Base-by-base conservation (phyloP, 2,329 filamentous ascomycete species). In the Fusarium pilosicola region DNA sequence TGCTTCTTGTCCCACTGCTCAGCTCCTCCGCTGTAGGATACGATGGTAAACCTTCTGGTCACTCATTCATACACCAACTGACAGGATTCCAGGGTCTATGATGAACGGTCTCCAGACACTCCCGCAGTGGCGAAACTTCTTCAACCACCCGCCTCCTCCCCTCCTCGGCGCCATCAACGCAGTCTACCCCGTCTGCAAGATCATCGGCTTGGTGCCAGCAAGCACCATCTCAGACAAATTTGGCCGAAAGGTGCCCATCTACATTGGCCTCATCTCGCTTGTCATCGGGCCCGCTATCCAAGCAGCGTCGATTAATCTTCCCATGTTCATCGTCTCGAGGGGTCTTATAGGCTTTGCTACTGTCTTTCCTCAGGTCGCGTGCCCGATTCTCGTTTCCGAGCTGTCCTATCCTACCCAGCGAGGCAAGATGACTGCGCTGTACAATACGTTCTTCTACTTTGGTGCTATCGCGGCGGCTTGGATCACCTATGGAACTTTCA, bases 41-140 rank as follows among this genome's bases (percentile, higher is more conserved):
- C 17, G 42, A 45, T 0, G 42, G 42, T 26, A 18, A 45, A 1
- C 9, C 2, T 6, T 26, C 5, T 18, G 9, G n/a, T 5, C n/a
- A 8, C 7, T 26, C 11, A 13, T 24, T 0, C 17, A 45, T 18
- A 11, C n/a, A 26, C 0, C 17, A 18, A 18, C 42, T 41, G 9
- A 41, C 39, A 41, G 0, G 1, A n/a, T 41, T 8, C 7, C 8
- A 41, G n/a, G 17, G 17, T 45, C 42, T 45, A 45, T 45, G n/a
- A 45, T 45, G 42, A 45, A 45, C 17, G 42, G 42, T 20, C 42
- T 45, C 24, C 24, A 45, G 12, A 45, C 42, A 45, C 42, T 45
- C 24, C 42, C 42, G 24, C 42, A 45, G 7, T 45, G 24, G 42
- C 42, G 42, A 45, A 45, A 26, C 42, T 26, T 45, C 42, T 45